Conservation (phyloP, 495 filamentous ascomycete genomes). For the Hapsidospora chrysogenum region DNA sequence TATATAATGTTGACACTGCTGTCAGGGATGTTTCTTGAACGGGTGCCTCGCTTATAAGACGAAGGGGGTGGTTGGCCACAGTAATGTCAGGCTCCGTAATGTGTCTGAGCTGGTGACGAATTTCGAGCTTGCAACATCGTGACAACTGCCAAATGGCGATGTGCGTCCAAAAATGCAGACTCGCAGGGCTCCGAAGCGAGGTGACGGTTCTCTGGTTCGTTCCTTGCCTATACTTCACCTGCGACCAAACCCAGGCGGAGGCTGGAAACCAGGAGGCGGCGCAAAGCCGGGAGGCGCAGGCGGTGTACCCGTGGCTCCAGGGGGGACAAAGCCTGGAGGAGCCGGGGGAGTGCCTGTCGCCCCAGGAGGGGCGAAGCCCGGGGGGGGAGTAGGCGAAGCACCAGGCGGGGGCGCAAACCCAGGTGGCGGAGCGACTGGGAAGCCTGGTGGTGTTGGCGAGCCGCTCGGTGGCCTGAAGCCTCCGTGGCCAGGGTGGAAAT, state of each 20-base stretch:
- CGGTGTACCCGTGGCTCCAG: conserved; percentile 8
- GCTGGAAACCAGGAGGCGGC: conserved; percentile 5
- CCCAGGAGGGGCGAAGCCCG: conserved; percentile 10
- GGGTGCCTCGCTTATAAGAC: no score
- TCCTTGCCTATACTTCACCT: background rate
- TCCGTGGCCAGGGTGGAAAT: conserved; percentile 43
- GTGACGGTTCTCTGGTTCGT: no score
- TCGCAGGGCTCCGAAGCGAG: no score
- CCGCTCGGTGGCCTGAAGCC: conserved; percentile 9
- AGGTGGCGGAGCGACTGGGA: conserved; percentile 12
- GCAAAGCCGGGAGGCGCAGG: conserved; percentile 7
- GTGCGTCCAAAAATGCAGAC: no score
- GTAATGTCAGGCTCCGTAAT: no score
- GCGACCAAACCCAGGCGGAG: conserved; percentile 8
- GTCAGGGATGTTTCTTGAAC: no score
- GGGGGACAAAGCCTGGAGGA: conserved; percentile 8
- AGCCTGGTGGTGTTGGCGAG: conserved; percentile 11
- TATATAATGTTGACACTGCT: no score
- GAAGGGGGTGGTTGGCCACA: no score
- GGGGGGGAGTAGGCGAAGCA: conserved; percentile 4
- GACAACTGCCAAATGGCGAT: no score
- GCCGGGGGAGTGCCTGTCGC: conserved; percentile 7
- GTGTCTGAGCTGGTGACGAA: no score
- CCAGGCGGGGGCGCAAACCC: conserved; percentile 12
- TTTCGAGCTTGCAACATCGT: no score